A percentile compares a stretch with the other conserved stretches of the same genome.
These are phyloP conservation scores for Talaromyces albobiverticillius DNA, from an alignment of 2,329 filamentous ascomycete genomes.

Conservation along the genomic window DNA sequence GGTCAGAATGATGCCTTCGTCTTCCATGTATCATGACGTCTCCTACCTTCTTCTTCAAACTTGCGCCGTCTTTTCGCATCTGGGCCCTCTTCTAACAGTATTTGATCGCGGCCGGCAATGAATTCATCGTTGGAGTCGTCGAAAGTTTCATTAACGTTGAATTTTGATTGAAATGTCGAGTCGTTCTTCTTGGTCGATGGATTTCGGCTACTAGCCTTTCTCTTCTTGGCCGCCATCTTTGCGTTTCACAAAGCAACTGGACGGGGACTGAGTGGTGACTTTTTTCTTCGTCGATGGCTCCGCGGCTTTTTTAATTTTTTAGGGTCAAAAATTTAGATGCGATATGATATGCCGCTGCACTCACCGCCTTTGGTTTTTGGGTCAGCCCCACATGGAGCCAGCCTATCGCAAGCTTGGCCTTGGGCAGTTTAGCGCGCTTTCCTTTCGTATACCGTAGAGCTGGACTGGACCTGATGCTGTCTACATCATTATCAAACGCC, in stretches of 20 bases:
- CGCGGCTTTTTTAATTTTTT: not conserved
- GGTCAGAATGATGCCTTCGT: conserved; percentile 18
- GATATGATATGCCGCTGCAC: not conserved
- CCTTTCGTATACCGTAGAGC: no score
- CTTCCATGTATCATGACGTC: not conserved
- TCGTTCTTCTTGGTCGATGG: conserved; percentile 30
- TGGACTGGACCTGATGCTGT: no score
- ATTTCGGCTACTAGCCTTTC: conserved; percentile 62
- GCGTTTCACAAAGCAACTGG: conserved; percentile 6
- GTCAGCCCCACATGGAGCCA: not conserved
- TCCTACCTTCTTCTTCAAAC: conserved; percentile 62
- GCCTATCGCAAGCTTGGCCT: no score
- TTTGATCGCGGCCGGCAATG: conserved; percentile 78
- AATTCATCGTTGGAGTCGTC: conserved; percentile 95
- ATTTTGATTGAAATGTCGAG: conserved; percentile 31
- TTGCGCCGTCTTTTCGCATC: conserved; percentile 73
- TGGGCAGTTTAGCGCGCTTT: no score
- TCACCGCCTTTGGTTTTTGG: conserved; percentile 29
- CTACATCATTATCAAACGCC: not conserved
- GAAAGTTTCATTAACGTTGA: conserved; percentile 64
- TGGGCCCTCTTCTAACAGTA: conserved; percentile 79
- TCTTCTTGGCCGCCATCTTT: conserved; percentile 47
- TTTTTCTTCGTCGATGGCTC: conserved; percentile 5
- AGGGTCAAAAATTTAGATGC: conserved; percentile 34
- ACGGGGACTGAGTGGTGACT: not conserved